Base-by-base conservation (phyloP, 495 filamentous ascomycete species). In the Podospora australis region DNA sequence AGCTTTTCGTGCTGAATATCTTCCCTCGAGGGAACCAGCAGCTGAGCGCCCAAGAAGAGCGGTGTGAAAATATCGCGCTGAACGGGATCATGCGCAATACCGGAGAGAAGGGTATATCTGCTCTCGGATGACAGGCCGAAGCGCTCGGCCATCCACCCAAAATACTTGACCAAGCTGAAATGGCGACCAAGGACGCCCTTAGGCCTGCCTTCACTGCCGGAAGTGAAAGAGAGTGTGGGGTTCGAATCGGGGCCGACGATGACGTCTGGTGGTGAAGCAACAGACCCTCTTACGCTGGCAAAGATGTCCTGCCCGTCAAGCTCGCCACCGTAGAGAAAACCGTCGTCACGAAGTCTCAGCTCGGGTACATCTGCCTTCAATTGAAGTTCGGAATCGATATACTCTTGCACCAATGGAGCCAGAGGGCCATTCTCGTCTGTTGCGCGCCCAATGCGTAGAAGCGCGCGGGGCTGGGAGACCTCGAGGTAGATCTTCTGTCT, bases 31-130 rank as follows among this genome's bases (percentile, higher is more conserved):
- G 91, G 91, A 1, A 95, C 83, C 14, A 96, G 65, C 0, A 97
- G 65, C 58, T 87, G 78, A 0, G 88, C 89, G 19, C 88, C 89
- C 14, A 95, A 70, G 71, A 92, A 96, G 7, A 96, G 73, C 0
- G 92, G 91, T 0, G 87, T 97, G 67, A 97, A 96, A 20, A 96
- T 91, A 65, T 97, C 91, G 57, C 88, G 66, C 59, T 95, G 90
- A 39, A 95, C 88, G 0, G 90, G 88, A 60, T 97, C 91, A 56
- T 96, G 90, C 1, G 88, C 85, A 42, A 87, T 90, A 23, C 89
- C 89, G 34, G 75, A 81, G 11, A 96, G 72, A 72, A 95, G 85
- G 0, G 90, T 90, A 55, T 96, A 96, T 42, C 78, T 78, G 55
- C 87, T 86, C 44, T 88, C 76, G 4, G 79, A 72, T 1, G 80